These are phyloP conservation scores for Eucalyptus grandis DNA, from an alignment of 345 rosid genomes.

Conservation along the genomic window DNA sequence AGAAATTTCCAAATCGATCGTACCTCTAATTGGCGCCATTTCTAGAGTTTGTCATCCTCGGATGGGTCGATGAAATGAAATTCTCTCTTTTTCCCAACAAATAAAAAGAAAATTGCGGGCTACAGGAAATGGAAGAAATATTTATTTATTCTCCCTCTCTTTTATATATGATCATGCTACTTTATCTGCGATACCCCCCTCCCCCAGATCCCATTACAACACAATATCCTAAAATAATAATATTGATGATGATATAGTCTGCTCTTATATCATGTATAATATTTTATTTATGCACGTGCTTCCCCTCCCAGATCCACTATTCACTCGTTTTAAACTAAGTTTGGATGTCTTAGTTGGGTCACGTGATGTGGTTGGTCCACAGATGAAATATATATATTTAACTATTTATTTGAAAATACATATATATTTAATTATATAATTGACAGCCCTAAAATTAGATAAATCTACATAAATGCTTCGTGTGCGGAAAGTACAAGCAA, in stretches of 20 bases:
- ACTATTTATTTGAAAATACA: not conserved
- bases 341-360: not conserved
- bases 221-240: not conserved
- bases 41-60: no score
- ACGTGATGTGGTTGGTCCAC: not conserved
- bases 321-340: not conserved
- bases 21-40: not conserved
- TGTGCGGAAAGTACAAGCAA: not conserved
- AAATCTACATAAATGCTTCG: not conserved
- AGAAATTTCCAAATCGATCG: not conserved
- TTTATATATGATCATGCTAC: not conserved
- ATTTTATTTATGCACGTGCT: not conserved
- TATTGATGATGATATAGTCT: not conserved
- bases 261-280: not conserved
- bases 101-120: not conserved
- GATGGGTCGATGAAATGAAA: not conserved
- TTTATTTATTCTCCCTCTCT: not conserved
- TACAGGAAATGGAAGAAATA: not conserved
- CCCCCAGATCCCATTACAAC: not conserved
- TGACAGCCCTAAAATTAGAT: not conserved
- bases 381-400: not conserved
- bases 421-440: not conserved
- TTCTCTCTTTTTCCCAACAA: no score
- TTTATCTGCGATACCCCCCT: not conserved
- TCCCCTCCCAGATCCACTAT: not conserved